Conservation (phyloP, 176 grass and related monocot species). For the Tillandsia fasciculata region DNA sequence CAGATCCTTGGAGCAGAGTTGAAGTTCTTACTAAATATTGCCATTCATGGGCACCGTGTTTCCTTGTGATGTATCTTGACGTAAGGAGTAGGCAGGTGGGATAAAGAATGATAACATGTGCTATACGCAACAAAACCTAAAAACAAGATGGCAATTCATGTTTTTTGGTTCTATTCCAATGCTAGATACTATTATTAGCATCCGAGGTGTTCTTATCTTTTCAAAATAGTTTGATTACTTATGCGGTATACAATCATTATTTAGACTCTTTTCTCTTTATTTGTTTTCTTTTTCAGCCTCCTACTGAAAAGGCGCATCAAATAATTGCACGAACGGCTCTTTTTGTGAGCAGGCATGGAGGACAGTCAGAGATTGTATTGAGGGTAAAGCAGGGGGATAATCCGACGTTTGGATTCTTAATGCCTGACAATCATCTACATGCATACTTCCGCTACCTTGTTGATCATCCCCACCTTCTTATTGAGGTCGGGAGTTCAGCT, state of each 20-base stretch:
- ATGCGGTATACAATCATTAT: constrained; percentile 24
- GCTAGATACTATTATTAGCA: background rate
- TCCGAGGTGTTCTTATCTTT: background rate
- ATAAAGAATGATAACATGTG: constrained; percentile 63
- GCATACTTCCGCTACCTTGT: constrained; percentile 74
- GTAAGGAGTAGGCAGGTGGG: constrained; percentile 93
- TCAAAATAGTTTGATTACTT: constrained; percentile 14
- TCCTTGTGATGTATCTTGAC: constrained; percentile 81
- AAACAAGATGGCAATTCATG: constrained; percentile 23
- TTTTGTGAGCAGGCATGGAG: constrained; percentile 80
- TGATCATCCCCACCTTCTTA: constrained; percentile 60
- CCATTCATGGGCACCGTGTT: constrained; percentile 35
- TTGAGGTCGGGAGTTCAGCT: constrained; percentile 21
- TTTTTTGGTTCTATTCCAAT: constrained; percentile 23
- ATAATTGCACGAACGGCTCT: constrained; percentile 87
- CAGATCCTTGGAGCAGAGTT: constrained; percentile 99
- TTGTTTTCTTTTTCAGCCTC: constrained; percentile 48
- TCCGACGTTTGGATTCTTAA: constrained; percentile 95
- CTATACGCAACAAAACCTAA: constrained; percentile 38
- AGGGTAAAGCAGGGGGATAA: constrained; percentile 89
- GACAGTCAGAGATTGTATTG: constrained; percentile 91
- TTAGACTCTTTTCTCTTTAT: constrained; percentile 14
- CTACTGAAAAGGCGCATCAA: constrained; percentile 80
- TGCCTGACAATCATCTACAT: constrained; percentile 90
- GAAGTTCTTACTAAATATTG: constrained; percentile 83